Evolutionary conservation across 345 rosid species (phyloP).

Genomic region (Arabidopsis suecica): DNA sequence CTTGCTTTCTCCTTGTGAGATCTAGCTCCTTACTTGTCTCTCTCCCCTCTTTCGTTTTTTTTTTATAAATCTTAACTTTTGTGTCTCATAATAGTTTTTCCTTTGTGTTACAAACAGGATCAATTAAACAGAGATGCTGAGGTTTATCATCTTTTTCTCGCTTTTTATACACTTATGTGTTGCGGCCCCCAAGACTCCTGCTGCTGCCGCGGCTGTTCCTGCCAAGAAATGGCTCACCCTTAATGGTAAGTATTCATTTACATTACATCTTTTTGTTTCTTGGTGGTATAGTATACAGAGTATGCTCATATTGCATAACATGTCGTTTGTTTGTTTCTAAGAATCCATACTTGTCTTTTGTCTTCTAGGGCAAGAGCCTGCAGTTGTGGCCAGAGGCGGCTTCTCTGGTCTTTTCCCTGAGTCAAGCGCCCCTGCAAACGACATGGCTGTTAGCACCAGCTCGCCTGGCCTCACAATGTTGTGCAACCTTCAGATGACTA

Average conservation of each 20-base stretch:
- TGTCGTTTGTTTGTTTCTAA: slow-evolving; percentile 17
- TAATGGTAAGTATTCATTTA: slow-evolving; percentile 46
- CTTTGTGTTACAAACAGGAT: slow-evolving; percentile 25
- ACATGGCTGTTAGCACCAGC: slow-evolving; percentile 48
- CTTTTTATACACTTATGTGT: slow-evolving; percentile 49
- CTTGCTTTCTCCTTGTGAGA: slow-evolving; percentile 24
- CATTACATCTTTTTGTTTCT: not conserved
- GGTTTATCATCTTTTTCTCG: slow-evolving; percentile 53
- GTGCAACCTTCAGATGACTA: slow-evolving; percentile 76
- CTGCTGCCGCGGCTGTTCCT: slow-evolving; percentile 16
- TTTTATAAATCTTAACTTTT: not conserved
- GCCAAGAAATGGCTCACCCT: slow-evolving; percentile 70
- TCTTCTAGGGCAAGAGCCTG: slow-evolving; percentile 64
- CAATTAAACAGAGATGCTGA: slow-evolving; percentile 50
- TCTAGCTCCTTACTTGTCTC: slow-evolving; percentile 1
- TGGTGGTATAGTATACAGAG: not conserved
- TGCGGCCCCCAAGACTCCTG: slow-evolving; percentile 35
- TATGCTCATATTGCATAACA: not conserved
- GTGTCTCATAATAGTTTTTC: slow-evolving; percentile 16
- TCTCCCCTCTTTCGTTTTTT: not conserved
- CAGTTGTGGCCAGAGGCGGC: slow-evolving; percentile 74
- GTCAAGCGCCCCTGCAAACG: slow-evolving; percentile 55
- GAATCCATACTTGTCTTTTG: not conserved
- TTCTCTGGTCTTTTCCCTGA: slow-evolving; percentile 83
- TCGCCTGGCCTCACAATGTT: slow-evolving; percentile 48